These are phyloP conservation scores for Tetracladium setigerum DNA, from an alignment of 495 filamentous ascomycete species.

Conservation along the genomic window DNA sequence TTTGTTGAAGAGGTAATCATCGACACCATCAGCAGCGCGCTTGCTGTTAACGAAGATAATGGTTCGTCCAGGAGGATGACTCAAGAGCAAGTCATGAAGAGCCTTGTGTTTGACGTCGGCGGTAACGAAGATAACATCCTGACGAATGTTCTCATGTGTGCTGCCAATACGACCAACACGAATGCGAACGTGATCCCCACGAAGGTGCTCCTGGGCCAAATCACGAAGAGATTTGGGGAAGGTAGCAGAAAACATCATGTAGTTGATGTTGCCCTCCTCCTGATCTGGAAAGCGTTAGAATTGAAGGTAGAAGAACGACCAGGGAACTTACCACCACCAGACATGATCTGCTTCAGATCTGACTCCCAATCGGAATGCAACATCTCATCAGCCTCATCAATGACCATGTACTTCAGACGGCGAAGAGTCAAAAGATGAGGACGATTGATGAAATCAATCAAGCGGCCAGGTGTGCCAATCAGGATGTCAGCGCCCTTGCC, in stretches of 20 bases:
- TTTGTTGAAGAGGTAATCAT: conserved; percentile 78
- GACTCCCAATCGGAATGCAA: conserved; percentile 67
- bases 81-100: conserved; percentile 64
- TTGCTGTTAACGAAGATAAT: conserved; percentile 88
- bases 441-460: conserved; percentile 73
- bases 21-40: conserved; percentile 65
- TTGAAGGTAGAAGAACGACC: neutral
- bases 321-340: conserved; percentile 58
- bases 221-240: conserved; percentile 72
- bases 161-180: conserved; percentile 79
- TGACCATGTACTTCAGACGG: conserved; percentile 74
- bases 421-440: conserved; percentile 58
- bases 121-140: conserved; percentile 62
- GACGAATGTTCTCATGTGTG: conserved; percentile 69
- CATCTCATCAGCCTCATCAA: conserved; percentile 96
- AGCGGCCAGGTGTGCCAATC: conserved; percentile 79
- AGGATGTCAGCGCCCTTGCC: conserved; percentile 82
- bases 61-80: conserved; percentile 64
- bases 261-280: conserved; percentile 69
- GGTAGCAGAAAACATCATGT: conserved; percentile 92
- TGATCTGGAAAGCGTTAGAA: conserved; percentile 43
- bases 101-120: conserved; percentile 55
- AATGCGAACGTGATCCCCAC: conserved; percentile 64
- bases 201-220: conserved; percentile 67
- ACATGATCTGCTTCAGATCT: conserved; percentile 62